phyloP scores from a whole-genome alignment of 371 early-diverging fungal genomes.

The Gilbertella persicaria region DNA sequence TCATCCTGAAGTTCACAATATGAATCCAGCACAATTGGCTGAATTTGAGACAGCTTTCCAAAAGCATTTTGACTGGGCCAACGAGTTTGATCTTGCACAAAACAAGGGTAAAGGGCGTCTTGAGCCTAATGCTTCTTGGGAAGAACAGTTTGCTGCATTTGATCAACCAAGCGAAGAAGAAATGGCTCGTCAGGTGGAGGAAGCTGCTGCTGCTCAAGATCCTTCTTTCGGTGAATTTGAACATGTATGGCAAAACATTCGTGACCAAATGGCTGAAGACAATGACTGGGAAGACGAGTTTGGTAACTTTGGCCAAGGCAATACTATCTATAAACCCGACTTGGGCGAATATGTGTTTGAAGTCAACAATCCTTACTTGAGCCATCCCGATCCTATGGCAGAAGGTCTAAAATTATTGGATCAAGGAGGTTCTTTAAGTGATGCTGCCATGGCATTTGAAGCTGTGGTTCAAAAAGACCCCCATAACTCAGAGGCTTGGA shows the following conservation, averaged over 20 bases:
- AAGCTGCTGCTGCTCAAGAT: conserved; percentile 49
- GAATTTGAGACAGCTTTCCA: conserved; percentile 68
- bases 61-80: conserved; percentile 68
- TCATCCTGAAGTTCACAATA: conserved; percentile 47
- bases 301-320: conserved; percentile 40
- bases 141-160: conserved; percentile 70
- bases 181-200: conserved; percentile 48
- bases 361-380: conserved; percentile 71
- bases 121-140: conserved; percentile 41
- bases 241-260: conserved; percentile 59
- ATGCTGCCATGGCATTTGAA: conserved; percentile 80
- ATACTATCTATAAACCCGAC: conserved; percentile 54
- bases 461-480: conserved; percentile 78
- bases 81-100: conserved; percentile 51
- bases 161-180: conserved; percentile 53
- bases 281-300: conserved; percentile 67
- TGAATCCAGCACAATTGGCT: conserved; percentile 50
- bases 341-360: conserved; percentile 78
- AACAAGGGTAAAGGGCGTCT: conserved; percentile 56
- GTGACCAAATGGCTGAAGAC: conserved; percentile 53
- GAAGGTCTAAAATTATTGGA: conserved; percentile 54
- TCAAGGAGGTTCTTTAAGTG: conserved; percentile 65
- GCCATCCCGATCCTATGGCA: conserved; percentile 52
- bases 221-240: conserved; percentile 52
- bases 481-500: conserved; percentile 74